Percentiles rank a stretch among this genome's conserved stretches.
Evolutionary conservation across 768 basidiomycete genomes (phyloP).

Genomic region (Leucosporidium scottii): DNA sequence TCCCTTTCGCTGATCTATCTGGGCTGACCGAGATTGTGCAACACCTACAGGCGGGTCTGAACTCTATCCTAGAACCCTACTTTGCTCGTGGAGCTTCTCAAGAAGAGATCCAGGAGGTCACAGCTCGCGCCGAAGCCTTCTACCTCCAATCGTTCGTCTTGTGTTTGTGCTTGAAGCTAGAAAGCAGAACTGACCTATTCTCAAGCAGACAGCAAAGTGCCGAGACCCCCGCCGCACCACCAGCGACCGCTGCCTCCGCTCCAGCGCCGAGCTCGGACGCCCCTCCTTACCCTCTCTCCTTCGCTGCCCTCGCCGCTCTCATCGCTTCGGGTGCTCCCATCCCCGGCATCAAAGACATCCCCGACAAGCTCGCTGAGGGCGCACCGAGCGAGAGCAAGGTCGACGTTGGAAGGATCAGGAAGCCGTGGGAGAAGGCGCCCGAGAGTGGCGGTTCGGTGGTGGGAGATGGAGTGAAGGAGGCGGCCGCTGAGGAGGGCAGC

Average conservation of each 20-base stretch:
- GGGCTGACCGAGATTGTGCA: background rate
- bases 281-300: conserved; percentile 33
- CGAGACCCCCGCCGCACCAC: background rate
- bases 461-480: background rate
- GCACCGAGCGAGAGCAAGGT: conserved; percentile 18
- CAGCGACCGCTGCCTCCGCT: background rate
- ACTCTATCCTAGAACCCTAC: background rate
- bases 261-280: background rate
- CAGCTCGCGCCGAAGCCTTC: background rate
- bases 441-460: background rate
- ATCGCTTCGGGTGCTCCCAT: conserved; percentile 34
- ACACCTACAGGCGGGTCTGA: background rate
- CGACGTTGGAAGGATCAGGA: conserved; percentile 8
- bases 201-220: background rate
- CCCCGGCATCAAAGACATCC: conserved; percentile 34
- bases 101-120: background rate
- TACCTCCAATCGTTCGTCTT: background rate
- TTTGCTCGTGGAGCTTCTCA: background rate
- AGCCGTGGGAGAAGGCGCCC: conserved; percentile 35
- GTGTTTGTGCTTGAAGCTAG: background rate
- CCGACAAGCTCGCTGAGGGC: conserved; percentile 29
- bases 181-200: background rate
- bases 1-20: background rate
- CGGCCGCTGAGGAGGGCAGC: background rate
- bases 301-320: conserved; percentile 33